Conservation (phyloP, 2,329 filamentous ascomycete species). For the Emmonsia crescens region DNA sequence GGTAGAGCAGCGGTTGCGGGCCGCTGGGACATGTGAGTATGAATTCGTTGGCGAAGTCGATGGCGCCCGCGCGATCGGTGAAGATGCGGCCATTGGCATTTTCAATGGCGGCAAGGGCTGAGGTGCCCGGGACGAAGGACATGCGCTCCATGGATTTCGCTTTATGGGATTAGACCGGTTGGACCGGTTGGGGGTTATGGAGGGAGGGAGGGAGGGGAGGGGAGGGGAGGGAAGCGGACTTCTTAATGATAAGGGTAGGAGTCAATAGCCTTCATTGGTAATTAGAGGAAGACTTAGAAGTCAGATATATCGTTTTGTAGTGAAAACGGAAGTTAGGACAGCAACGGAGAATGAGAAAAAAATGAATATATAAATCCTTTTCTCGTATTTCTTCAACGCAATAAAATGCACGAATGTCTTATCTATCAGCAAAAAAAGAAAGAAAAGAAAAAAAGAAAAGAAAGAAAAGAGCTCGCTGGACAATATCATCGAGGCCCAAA, state of each 20-base stretch:
- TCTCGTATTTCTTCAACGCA: no score
- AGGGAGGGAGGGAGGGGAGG: background rate
- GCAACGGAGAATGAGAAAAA: no score
- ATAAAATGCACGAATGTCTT: no score
- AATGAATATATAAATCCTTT: no score
- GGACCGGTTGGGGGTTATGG: background rate
- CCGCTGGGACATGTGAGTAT: conserved; percentile 3
- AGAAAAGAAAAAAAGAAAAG: no score
- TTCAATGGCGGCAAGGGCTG: conserved; percentile 2
- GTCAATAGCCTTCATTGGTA: background rate
- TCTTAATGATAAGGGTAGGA: background rate
- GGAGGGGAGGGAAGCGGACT: background rate
- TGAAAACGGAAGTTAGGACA: background rate
- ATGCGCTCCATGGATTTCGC: background rate
- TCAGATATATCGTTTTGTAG: background rate
- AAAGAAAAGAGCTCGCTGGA: background rate
- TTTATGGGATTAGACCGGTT: background rate
- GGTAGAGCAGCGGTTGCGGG: conserved; percentile 1
- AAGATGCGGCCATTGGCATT: conserved; percentile 1
- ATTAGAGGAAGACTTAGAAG: background rate
- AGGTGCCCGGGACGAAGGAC: background rate
- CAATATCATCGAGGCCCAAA: background rate
- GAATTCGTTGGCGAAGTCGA: background rate
- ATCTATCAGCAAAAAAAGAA: no score
- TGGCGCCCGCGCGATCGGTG: background rate